Conservation (phyloP, 257 asterid genomes). For the Datura wrightii region DNA sequence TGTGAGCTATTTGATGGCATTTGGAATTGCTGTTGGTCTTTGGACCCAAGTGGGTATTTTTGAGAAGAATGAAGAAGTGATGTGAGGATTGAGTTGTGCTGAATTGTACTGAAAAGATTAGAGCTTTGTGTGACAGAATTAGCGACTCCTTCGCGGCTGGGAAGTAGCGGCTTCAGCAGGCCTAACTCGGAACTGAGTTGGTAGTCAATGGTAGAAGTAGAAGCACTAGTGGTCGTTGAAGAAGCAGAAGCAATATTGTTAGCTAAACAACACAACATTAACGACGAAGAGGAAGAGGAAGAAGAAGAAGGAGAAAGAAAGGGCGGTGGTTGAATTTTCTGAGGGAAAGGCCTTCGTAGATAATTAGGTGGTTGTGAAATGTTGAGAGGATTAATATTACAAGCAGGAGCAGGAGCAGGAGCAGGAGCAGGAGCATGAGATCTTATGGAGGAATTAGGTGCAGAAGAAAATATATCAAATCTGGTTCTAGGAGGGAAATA, state of each 20-base stretch:
- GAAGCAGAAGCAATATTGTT: conserved; percentile 24
- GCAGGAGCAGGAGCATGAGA: conserved; percentile 1
- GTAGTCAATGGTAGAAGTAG: conserved; percentile 37
- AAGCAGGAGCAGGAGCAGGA: neutral
- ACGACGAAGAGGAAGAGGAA: conserved; percentile 29
- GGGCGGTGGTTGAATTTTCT: conserved; percentile 52
- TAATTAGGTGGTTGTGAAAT: conserved; percentile 46
- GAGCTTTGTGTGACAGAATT: conserved; percentile 32
- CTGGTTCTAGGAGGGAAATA: conserved; percentile 44
- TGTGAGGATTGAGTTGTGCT: conserved; percentile 48
- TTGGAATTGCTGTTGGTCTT: conserved; percentile 41
- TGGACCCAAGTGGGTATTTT: conserved; percentile 40
- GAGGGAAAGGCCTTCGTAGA: conserved; percentile 63
- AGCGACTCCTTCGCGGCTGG: neutral
- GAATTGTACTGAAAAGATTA: conserved; percentile 43
- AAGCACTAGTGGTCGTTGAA: neutral
- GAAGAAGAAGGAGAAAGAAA: conserved; percentile 38
- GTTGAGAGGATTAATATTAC: conserved; percentile 36
- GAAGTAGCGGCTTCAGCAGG: conserved; percentile 26
- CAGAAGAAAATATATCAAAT: conserved; percentile 55
- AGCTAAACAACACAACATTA: conserved; percentile 14
- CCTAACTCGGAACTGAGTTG: conserved; percentile 36
- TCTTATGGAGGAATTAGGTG: conserved; percentile 42
- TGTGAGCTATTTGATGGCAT: conserved; percentile 37
- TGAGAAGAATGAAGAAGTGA: conserved; percentile 57